Evolutionary conservation across 148 eudicot genomes (phyloP).

Genomic region (Simmondsia chinensis): DNA sequence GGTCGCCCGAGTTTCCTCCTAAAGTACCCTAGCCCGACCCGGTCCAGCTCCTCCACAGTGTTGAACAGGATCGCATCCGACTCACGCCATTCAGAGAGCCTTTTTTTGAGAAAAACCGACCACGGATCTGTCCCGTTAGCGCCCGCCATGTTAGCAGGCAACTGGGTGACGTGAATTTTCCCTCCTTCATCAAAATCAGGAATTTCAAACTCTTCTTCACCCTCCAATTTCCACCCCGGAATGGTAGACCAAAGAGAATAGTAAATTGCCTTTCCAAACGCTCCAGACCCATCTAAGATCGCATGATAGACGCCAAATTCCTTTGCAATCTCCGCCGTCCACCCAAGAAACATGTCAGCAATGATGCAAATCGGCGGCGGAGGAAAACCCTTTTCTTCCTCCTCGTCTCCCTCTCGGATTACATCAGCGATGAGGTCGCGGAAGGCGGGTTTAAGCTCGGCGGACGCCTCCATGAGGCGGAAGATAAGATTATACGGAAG

Average conservation of each 20-base stretch:
- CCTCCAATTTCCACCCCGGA: constrained; percentile 20
- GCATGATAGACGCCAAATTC: constrained; percentile 29
- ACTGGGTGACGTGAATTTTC: constrained; percentile 23
- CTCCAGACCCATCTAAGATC: constrained; percentile 26
- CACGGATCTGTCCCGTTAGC: constrained; percentile 27
- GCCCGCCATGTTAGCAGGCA: constrained; percentile 11
- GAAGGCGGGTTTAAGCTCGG: constrained; percentile 25
- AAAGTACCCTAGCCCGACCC: constrained; percentile 35
- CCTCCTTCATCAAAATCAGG: constrained; percentile 40
- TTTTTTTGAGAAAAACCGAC: constrained; percentile 16
- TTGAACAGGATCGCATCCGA: constrained; percentile 37
- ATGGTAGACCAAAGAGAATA: constrained; percentile 29
- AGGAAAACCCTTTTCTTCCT: neutral
- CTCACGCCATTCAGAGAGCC: constrained; percentile 20
- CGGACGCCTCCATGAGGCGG: constrained; percentile 26
- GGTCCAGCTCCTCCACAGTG: constrained; percentile 35
- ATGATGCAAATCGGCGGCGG: constrained; percentile 36
- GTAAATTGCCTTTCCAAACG: constrained; percentile 34
- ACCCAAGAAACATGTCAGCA: constrained; percentile 45
- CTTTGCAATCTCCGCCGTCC: constrained; percentile 28
- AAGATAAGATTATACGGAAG: constrained; percentile 23
- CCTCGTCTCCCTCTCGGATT: constrained; percentile 3
- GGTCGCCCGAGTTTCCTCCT: constrained; percentile 21
- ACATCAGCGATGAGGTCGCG: constrained; percentile 14
- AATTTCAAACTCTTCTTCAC: constrained; percentile 12